Base-by-base conservation (phyloP, 176 grass and related monocot genomes). In the Canna indica region DNA sequence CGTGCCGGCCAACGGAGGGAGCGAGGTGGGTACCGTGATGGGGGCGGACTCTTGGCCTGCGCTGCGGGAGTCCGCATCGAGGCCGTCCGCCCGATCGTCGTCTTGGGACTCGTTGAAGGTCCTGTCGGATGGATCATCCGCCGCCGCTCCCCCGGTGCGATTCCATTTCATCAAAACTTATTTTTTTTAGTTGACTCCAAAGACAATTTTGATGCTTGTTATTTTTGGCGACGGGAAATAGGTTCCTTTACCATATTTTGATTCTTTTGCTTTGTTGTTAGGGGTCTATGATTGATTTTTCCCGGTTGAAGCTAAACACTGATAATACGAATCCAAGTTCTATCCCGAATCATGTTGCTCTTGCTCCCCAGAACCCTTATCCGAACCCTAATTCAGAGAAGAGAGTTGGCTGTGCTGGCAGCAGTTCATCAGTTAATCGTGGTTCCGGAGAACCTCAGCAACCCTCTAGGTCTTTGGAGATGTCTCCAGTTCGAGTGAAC, bases 41-140 rank as follows among this genome's bases (percentile, higher is more conserved):
- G 84, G 68, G 5, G 76, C 77, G 0, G 82, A 65, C 12, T 78
- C 83, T 8, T 88, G 91, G 88, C 88, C 91, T 1, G 67, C 88
- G 61, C 88, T 91, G 8, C 39, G 34, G 3, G 82, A 62, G 36
- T 58, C 79, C 16, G 42, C 68, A 27, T 14, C 50, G 11, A 65
- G 68, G 59, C 34, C 62, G 41, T 44, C 41, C 41, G 41, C 41
- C 41, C 7, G 41, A 44, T 44, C 41, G 1, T 70, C 85, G 4
- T 91, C 83, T 1, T 86, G 75, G 0, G 83, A 91, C 76, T 86
- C 88, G 27, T 69, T 87, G 59, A 87, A 83, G 31, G 76, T 80
- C 14, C 78, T 88, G 28, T 79, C 82, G 0, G 85, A 88, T 65
- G 81, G 39, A 50, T 36, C 62, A 20, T 82, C 85, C 1, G 60